These are phyloP conservation scores for Lichtheimia ramosa DNA, from an alignment of 371 early-diverging fungal species.

Conservation along the genomic window DNA sequence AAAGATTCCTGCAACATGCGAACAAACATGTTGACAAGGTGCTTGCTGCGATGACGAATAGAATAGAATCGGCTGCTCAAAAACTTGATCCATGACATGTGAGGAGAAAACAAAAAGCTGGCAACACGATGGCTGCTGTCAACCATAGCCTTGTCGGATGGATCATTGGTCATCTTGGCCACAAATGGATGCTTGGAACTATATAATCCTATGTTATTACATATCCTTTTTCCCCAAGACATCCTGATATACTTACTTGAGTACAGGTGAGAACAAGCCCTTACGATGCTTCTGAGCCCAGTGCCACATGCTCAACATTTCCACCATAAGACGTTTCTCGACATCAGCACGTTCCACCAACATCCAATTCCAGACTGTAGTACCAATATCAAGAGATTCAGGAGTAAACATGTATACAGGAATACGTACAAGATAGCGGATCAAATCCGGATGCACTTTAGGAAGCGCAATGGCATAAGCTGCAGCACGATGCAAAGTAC, in stretches of 20 bases:
- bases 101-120: conserved; percentile 71
- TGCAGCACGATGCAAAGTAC: conserved; percentile 55
- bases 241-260: conserved; percentile 33
- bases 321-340: conserved; percentile 76
- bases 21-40: conserved; percentile 71
- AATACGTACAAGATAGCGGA: conserved; percentile 81
- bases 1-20: conserved; percentile 79
- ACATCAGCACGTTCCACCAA: conserved; percentile 75
- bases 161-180: conserved; percentile 87
- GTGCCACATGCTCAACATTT: conserved; percentile 83
- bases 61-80: conserved; percentile 81
- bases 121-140: conserved; percentile 62
- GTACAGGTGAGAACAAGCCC: conserved; percentile 70
- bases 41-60: conserved; percentile 72
- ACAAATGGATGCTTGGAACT: conserved; percentile 82
- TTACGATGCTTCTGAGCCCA: conserved; percentile 75
- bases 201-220: neutral
- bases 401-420: conserved; percentile 84
- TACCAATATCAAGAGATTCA: conserved; percentile 75
- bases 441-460: conserved; percentile 66
- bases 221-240: too few species aligned
- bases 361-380: conserved; percentile 87
- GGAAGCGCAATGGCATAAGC: conserved; percentile 21
- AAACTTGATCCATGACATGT: conserved; percentile 85
- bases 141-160: conserved; percentile 78